These are phyloP conservation scores for Albugo laibachii DNA, from an alignment of 352 stramenopile genomes.

Conservation along the genomic window DNA sequence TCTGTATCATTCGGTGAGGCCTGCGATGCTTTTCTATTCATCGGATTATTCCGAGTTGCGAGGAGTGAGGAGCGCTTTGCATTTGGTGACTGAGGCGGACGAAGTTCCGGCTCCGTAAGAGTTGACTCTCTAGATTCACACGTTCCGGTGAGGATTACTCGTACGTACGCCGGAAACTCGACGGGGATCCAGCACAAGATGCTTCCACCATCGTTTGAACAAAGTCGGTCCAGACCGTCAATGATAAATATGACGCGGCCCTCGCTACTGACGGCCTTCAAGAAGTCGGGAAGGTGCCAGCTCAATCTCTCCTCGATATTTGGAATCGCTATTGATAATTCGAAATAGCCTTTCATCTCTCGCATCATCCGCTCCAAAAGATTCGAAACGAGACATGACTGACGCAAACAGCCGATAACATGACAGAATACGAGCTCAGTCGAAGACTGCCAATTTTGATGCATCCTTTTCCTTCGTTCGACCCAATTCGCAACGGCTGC, in stretches of 20 bases:
- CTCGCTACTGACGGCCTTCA: slow-evolving; percentile 81
- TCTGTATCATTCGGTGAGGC: too few relatives aligned
- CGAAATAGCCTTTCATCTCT: slow-evolving; percentile 83
- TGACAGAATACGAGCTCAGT: slow-evolving; percentile 85
- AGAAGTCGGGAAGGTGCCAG: slow-evolving; percentile 81
- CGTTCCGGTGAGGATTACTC: slow-evolving; percentile 65
- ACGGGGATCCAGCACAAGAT: slow-evolving; percentile 84
- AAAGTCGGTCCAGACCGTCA: slow-evolving; percentile 71
- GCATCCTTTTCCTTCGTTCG: slow-evolving; percentile 65
- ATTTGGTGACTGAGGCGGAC: slow-evolving; percentile 15
- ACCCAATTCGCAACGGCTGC: slow-evolving; percentile 71
- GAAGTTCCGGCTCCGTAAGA: not conserved
- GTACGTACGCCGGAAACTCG: slow-evolving; percentile 71
- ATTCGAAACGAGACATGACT: slow-evolving; percentile 74
- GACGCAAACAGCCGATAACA: slow-evolving; percentile 71
- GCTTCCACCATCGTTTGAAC: slow-evolving; percentile 70
- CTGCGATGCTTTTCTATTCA: too few relatives aligned
- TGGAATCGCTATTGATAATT: slow-evolving; percentile 70
- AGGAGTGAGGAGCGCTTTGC: too few relatives aligned
- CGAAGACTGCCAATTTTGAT: slow-evolving; percentile 61
- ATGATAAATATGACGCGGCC: slow-evolving; percentile 80
- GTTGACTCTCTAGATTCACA: slow-evolving; percentile 14
- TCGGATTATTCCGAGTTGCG: too few relatives aligned
- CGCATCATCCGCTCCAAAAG: slow-evolving; percentile 72
- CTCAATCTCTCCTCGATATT: slow-evolving; percentile 71